phyloP scores from a whole-genome alignment of 2,329 filamentous ascomycete genomes.

The Blumeria graminis region DNA sequence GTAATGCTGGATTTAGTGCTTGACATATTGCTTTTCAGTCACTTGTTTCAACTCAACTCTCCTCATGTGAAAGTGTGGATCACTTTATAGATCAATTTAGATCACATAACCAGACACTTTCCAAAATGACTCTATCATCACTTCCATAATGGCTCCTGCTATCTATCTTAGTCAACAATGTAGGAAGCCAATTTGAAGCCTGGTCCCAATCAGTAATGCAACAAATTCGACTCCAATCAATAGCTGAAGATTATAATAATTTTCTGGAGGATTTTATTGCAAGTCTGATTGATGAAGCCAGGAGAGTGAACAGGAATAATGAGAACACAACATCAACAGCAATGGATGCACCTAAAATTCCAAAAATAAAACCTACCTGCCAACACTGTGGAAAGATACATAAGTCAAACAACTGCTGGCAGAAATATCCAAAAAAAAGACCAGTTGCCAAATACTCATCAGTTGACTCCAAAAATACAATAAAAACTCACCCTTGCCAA shows the following conservation, averaged over 20 bases:
- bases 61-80: not conserved
- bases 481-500: no score
- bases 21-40: not conserved
- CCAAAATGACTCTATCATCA: not conserved
- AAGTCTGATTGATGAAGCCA: not conserved
- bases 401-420: no score
- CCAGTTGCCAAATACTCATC: no score
- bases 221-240: not conserved
- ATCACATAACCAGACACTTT: not conserved
- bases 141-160: not conserved
- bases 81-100: not conserved
- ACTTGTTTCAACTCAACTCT: not conserved
- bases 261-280: not conserved
- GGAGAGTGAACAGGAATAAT: no score
- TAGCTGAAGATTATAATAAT: not conserved
- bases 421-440: no score
- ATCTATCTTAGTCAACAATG: not conserved
- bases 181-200: not conserved
- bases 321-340: no score
- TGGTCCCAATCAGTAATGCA: not conserved
- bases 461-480: no score
- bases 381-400: no score
- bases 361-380: no score
- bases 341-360: no score
- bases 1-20: not conserved